These are phyloP conservation scores for Daldinia eschscholtzii DNA, from an alignment of 2,329 filamentous ascomycete species.

Conservation along the genomic window DNA sequence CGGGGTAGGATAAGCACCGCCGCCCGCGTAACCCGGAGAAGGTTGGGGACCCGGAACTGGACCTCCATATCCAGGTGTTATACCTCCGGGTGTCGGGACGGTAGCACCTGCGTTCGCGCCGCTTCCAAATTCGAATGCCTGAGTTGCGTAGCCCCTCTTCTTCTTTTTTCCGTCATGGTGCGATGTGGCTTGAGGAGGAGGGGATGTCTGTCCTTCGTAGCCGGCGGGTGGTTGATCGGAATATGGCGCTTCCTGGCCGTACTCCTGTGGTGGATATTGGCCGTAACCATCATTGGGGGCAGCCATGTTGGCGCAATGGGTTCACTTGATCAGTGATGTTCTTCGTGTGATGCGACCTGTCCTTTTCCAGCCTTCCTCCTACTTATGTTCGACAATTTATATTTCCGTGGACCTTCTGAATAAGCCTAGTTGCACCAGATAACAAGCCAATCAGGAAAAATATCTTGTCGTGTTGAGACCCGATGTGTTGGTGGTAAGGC, in stretches of 20 bases:
- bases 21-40: constrained; percentile 67
- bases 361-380: constrained; percentile 21
- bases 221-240: constrained; percentile 54
- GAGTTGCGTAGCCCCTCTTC: constrained; percentile 93
- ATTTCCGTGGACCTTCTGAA: constrained; percentile 5
- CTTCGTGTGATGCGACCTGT: constrained; percentile 14
- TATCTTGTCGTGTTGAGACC: constrained; percentile 7
- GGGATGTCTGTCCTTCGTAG: constrained; percentile 57
- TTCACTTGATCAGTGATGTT: constrained; percentile 27
- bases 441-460: constrained; percentile 2
- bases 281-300: constrained; percentile 68
- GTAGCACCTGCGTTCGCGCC: constrained; percentile 81
- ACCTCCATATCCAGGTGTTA: constrained; percentile 55
- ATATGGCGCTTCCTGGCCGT: constrained; percentile 58
- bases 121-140: constrained; percentile 91
- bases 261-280: constrained; percentile 60
- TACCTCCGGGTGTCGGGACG: constrained; percentile 57
- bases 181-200: constrained; percentile 52
- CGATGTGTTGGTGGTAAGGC: constrained; percentile 18
- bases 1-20: constrained; percentile 62
- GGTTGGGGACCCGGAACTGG: constrained; percentile 56
- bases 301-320: constrained; percentile 62
- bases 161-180: constrained; percentile 75
- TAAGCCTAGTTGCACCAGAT: constrained; percentile 12
- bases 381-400: constrained; percentile 9